These are phyloP conservation scores for Nakazawaea ambrosiae DNA, from an alignment of 805 yeast genomes.

Conservation along the genomic window DNA sequence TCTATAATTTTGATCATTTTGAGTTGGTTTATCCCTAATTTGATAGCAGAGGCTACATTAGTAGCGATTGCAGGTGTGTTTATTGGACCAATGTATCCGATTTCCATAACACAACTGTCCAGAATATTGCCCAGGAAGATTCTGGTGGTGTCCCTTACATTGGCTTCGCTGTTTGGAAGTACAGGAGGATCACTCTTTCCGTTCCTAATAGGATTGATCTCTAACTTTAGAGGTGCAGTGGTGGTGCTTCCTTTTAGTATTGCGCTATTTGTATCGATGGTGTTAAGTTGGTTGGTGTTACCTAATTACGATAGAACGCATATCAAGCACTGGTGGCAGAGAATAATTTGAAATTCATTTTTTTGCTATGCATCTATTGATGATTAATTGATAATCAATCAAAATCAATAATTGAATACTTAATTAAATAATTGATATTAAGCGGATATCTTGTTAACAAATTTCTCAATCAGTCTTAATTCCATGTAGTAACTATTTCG, in stretches of 20 bases:
- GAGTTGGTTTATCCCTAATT: slow-evolving; percentile 41
- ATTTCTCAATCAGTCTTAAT: no score
- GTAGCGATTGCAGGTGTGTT: slow-evolving; percentile 48
- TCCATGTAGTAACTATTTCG: no score
- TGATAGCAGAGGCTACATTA: slow-evolving; percentile 38
- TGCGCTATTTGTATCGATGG: slow-evolving; percentile 27
- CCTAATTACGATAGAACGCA: slow-evolving; percentile 34
- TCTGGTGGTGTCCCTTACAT: slow-evolving; percentile 40
- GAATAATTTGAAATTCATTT: slow-evolving; percentile 12
- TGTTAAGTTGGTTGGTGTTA: slow-evolving; percentile 32
- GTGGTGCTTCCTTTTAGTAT: slow-evolving; percentile 43
- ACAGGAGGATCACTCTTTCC: slow-evolving; percentile 53
- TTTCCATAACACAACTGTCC: slow-evolving; percentile 37
- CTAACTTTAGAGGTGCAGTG: slow-evolving; percentile 37
- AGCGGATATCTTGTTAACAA: no score
- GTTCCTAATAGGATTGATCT: slow-evolving; percentile 43
- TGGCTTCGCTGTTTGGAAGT: slow-evolving; percentile 48
- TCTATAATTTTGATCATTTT: slow-evolving; percentile 33
- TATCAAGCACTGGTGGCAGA: slow-evolving; percentile 19
- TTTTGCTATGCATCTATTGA: neutral
- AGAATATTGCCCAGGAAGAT: slow-evolving; percentile 42
- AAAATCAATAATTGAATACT: neutral
- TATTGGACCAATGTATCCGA: slow-evolving; percentile 60
- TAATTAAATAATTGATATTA: no score
- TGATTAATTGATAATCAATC: neutral